phyloP scores from a whole-genome alignment of 495 filamentous ascomycete genomes.

The Rhizodiscina lignyota region DNA sequence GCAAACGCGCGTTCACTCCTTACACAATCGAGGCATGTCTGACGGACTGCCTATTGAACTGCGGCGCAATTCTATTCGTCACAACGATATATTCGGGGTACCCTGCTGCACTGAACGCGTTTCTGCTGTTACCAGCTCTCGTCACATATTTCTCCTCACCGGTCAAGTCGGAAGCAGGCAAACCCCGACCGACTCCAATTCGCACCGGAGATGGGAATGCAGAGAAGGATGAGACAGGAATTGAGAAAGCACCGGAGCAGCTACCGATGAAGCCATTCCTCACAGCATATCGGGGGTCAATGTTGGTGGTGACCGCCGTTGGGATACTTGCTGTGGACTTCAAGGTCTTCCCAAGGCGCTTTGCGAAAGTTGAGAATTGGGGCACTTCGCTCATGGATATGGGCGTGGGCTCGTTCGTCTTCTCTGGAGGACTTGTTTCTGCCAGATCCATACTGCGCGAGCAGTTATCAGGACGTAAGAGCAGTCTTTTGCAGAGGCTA shows the following conservation, averaged over 20 bases:
- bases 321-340: conserved; percentile 98
- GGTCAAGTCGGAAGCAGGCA: no score
- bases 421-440: conserved; percentile 82
- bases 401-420: conserved; percentile 95
- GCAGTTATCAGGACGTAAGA: conserved; percentile 23
- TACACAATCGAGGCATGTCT: conserved; percentile 50
- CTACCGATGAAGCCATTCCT: conserved; percentile 80
- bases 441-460: conserved; percentile 73
- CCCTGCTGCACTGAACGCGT: conserved; percentile 56
- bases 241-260: no score
- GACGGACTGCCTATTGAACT: conserved; percentile 77
- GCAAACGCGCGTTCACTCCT: conserved; percentile 67
- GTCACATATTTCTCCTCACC: conserved; percentile 31
- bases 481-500: conserved; percentile 36
- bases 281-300: conserved; percentile 73
- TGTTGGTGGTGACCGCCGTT: conserved; percentile 86
- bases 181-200: no score
- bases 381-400: conserved; percentile 97
- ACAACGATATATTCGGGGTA: conserved; percentile 69
- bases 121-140: conserved; percentile 55
- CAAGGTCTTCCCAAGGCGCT: conserved; percentile 74
- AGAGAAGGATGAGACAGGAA: no score
- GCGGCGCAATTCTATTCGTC: conserved; percentile 62
- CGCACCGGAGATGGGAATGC: no score
- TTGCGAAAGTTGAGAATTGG: conserved; percentile 97